phyloP scores from a whole-genome alignment of 179 eudicot genomes.

The Camellia oleifera region DNA sequence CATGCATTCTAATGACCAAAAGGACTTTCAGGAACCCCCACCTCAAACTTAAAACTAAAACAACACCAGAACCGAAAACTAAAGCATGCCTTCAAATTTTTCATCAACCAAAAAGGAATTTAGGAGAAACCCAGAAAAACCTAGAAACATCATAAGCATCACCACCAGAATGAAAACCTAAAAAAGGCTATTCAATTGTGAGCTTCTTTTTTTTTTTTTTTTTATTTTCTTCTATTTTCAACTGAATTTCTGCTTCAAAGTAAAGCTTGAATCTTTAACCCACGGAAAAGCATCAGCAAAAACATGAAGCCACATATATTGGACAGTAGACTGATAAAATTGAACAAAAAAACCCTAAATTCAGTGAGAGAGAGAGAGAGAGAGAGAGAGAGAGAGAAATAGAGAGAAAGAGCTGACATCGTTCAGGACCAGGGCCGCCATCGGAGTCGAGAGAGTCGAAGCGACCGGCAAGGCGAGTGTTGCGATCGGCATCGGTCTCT shows the following conservation, averaged over 20 bases:
- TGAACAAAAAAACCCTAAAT: neutral
- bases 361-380: neutral
- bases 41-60: neutral
- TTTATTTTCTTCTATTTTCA: neutral
- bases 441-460: constrained; percentile 78
- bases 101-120: neutral
- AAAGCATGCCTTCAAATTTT: neutral
- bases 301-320: neutral
- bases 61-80: neutral
- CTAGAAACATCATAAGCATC: neutral
- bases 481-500: constrained; percentile 54
- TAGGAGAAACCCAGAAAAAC: neutral
- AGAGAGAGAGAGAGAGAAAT: neutral
- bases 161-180: neutral
- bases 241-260: neutral
- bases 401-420: constrained; percentile 41
- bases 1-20: neutral
- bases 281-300: neutral
- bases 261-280: neutral
- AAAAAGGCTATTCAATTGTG: neutral
- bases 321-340: neutral
- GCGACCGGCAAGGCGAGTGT: constrained; percentile 47
- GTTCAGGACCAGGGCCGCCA: constrained; percentile 80
- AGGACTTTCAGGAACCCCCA: neutral
- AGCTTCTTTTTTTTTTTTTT: neutral